Base-by-base conservation (phyloP, 2,329 filamentous ascomycete genomes). In the Akanthomyces dipterigenus region DNA sequence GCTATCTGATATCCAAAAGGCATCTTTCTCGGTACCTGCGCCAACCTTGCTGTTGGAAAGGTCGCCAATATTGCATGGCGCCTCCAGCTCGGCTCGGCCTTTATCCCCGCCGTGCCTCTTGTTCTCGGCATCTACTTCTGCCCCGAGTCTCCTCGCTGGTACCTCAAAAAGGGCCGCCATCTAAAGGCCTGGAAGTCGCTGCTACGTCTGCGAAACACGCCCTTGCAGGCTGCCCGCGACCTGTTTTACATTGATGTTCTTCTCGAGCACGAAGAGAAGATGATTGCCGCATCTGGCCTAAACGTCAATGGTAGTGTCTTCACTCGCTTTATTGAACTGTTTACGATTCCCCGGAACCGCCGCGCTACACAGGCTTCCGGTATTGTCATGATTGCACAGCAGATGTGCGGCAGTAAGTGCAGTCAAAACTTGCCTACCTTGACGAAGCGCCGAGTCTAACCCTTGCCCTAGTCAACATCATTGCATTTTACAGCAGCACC, bases 341-440 rank as follows among this genome's bases (percentile, higher is more conserved):
- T 87, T 65, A 84, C 81, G 1, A 78, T 87, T 54, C 79, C 83
- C 0, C 77, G 85, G 38, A 75, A 84, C 8, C 76, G 83, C 5
- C 78, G 83, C 45, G 88, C 88, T 0, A 89, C 86, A 0, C 78
- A 85, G 57, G 88, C 87, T 1, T 85, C 87, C 0, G 84, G 82
- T 64, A 82, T 83, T 1, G 86, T 90, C 65, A 90, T 91, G 86
- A 83, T 86, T 65, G 77, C 76, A 0, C 84, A 87, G 67, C 84
- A 87, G 68, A 80, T 87, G 75, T 85, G 82, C 63, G 84, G 82
- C 45, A 80, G 69, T 67, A 71, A 67, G 68, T 67, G 46, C 2
- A 45, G 5, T 2, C 38, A 20, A 3, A 1, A 8, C 8, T 20
- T 16, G 3, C 12, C 49, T 20, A 18, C 2, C 11, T 36, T 5